phyloP scores from a whole-genome alignment of 2,329 filamentous ascomycete species.

The Elsinoe fawcettii region DNA sequence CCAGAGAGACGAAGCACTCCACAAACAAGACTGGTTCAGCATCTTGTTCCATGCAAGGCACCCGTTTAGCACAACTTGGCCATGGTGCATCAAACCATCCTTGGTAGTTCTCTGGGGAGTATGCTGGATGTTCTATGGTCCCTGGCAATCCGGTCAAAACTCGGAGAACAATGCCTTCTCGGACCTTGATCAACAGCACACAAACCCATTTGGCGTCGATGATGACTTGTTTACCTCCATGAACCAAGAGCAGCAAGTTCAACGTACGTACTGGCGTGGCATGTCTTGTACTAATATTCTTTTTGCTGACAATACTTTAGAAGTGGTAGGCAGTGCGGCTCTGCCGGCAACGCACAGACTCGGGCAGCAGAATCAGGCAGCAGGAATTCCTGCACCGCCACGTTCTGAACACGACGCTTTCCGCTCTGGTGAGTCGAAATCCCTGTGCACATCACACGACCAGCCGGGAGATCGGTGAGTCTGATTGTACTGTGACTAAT shows the following conservation, averaged over 20 bases:
- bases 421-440: constrained; percentile 5
- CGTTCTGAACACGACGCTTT: not conserved
- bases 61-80: constrained; percentile 33
- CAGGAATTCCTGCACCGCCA: not conserved
- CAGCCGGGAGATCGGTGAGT: constrained; percentile 8
- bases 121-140: constrained; percentile 32
- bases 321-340: not conserved
- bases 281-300: not conserved
- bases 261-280: not conserved
- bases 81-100: constrained; percentile 31
- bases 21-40: not conserved
- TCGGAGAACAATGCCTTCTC: not conserved
- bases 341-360: constrained; percentile 2
- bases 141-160: not conserved
- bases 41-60: not conserved
- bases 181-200: not conserved
- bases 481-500: constrained; percentile 10
- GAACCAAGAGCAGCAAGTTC: not conserved
- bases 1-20: not conserved
- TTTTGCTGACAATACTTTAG: not conserved
- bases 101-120: constrained; percentile 33
- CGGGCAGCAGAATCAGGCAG: not conserved
- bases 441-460: constrained; percentile 7
- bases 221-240: not conserved
- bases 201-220: not conserved